Evolutionary conservation across 176 grass and related monocot genomes (phyloP).

Genomic region (Aegilops longissima): DNA sequence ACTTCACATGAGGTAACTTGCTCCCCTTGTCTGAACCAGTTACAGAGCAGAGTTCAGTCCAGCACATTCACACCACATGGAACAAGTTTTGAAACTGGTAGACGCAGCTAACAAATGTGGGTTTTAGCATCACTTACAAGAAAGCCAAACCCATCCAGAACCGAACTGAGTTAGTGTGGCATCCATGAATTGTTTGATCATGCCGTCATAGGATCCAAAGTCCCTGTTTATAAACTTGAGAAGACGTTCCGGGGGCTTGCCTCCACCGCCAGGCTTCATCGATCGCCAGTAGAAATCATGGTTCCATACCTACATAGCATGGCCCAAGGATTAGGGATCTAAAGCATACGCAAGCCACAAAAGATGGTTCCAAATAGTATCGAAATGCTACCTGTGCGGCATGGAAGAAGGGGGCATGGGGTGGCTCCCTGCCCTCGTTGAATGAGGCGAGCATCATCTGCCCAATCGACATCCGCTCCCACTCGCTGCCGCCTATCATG

Average conservation of each 20-base stretch:
- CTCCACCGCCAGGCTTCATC: constrained; percentile 72
- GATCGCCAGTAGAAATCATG: constrained; percentile 96
- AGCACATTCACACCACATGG: neutral
- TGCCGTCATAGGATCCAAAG: constrained; percentile 72
- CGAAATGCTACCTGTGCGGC: constrained; percentile 48
- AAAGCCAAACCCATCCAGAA: constrained; percentile 97
- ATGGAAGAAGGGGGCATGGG: constrained; percentile 65
- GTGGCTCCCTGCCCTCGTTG: constrained; percentile 62
- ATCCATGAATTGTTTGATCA: constrained; percentile 59
- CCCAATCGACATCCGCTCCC: constrained; percentile 66
- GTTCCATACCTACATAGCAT: constrained; percentile 70
- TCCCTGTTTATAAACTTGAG: constrained; percentile 75
- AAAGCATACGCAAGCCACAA: neutral
- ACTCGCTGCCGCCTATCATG: constrained; percentile 63
- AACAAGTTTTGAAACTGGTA: neutral
- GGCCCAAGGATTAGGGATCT: constrained; percentile 4
- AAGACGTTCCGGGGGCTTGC: constrained; percentile 44
- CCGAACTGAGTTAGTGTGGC: constrained; percentile 81
- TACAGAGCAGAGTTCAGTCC: neutral
- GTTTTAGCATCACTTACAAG: constrained; percentile 53
- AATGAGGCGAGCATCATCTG: constrained; percentile 74
- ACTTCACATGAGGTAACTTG: constrained; percentile 71
- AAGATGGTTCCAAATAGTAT: neutral
- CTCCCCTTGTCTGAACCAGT: constrained; percentile 63
- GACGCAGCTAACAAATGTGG: neutral